These are phyloP conservation scores for Metarhizium rileyi DNA, from an alignment of 2,329 filamentous ascomycete genomes.

Conservation along the genomic window DNA sequence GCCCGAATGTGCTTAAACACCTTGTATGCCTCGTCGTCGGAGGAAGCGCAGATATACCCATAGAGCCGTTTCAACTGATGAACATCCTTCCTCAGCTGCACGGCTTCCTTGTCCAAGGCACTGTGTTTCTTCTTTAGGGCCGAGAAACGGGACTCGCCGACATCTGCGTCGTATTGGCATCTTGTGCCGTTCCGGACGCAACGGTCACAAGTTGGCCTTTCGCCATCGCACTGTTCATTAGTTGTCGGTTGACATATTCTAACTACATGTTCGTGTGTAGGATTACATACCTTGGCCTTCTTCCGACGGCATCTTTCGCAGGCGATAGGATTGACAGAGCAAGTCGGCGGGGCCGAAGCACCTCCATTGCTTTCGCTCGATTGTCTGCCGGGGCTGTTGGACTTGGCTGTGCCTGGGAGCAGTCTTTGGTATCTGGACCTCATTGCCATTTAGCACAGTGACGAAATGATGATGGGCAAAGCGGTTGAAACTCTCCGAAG, in stretches of 20 bases:
- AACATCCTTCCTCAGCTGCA: background rate
- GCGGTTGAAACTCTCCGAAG: background rate
- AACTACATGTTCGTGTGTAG: background rate
- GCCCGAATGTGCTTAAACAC: constrained; percentile 4
- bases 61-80: constrained; percentile 2
- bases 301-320: background rate
- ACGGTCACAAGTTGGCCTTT: constrained; percentile 5
- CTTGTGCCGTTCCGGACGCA: constrained; percentile 2
- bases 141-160: constrained; percentile 5
- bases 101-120: background rate
- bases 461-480: background rate
- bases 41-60: constrained; percentile 3
- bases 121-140: constrained; percentile 6
- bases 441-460: background rate
- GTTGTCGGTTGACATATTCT: background rate
- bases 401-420: background rate
- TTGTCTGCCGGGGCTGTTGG: background rate
- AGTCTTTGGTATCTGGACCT: background rate
- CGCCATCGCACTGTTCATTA: constrained; percentile 4
- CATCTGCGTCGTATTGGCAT: constrained; percentile 6
- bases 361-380: background rate
- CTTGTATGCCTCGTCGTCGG: constrained; percentile 2
- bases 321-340: background rate
- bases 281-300: background rate
- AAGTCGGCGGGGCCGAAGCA: background rate